phyloP scores from a whole-genome alignment of 441 rosid species.

The Bocquillonia castaneifolia region DNA sequence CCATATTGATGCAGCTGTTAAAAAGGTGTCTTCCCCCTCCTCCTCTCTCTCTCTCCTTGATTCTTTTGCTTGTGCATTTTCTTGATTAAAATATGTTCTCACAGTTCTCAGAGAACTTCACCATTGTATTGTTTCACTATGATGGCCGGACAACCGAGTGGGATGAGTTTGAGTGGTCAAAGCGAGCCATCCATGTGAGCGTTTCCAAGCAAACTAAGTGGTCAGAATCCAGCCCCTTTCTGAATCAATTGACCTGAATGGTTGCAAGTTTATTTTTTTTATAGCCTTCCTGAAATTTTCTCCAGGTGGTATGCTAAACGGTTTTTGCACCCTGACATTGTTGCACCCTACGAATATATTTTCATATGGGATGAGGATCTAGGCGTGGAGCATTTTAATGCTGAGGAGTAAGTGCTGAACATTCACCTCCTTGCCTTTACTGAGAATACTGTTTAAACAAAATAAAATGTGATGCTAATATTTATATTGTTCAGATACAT shows the following conservation, averaged over 20 bases:
- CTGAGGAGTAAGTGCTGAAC: conserved; percentile 50
- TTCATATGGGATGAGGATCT: conserved; percentile 97
- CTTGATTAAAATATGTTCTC: conserved; percentile 3
- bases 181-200: conserved; percentile 74
- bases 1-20: conserved; percentile 71
- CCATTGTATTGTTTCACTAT: conserved; percentile 79
- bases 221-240: conserved; percentile 33
- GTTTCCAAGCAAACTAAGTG: conserved; percentile 79
- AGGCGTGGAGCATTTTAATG: conserved; percentile 72
- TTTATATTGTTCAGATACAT: conserved; percentile 48
- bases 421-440: conserved; percentile 1
- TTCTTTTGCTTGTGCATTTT: not conserved
- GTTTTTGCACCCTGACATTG: conserved; percentile 82
- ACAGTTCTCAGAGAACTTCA: conserved; percentile 86
- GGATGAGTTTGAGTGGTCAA: conserved; percentile 86
- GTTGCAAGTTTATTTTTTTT: conserved; percentile 13
- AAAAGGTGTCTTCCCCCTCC: conserved; percentile 45
- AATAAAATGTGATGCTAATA: not conserved
- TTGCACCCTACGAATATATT: conserved; percentile 75
- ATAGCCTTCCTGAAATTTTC: conserved; percentile 17
- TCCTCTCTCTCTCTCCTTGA: not conserved
- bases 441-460: conserved; percentile 1
- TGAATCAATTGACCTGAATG: not conserved
- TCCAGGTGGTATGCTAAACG: conserved; percentile 92
- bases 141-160: conserved; percentile 74